Evolutionary conservation across 305 asterid genomes (phyloP).

Genomic region (Fraxinus ornus): DNA sequence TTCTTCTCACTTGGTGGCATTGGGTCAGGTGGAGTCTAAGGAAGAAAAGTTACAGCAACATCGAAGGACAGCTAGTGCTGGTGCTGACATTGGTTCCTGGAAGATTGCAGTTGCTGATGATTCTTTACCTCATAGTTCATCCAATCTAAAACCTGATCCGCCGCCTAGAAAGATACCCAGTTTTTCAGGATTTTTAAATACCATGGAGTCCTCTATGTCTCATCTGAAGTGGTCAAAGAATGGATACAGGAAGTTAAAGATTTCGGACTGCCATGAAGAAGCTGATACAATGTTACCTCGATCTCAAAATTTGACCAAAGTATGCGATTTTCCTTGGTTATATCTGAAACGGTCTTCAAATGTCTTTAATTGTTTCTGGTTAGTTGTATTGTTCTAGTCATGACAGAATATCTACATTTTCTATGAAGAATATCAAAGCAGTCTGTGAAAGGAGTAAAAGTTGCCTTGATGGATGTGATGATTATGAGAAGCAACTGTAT

Average conservation of each 20-base stretch:
- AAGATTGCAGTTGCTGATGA: conserved; percentile 61
- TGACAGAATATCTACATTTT: conserved; percentile 25
- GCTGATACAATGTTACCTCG: conserved; percentile 48
- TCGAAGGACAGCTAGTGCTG: conserved; percentile 90
- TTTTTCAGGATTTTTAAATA: conserved; percentile 65
- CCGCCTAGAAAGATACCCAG: conserved; percentile 83
- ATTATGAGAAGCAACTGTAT: conserved; percentile 64
- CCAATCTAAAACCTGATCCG: conserved; percentile 40
- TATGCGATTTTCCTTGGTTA: conserved; percentile 33
- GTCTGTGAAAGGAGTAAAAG: conserved; percentile 75
- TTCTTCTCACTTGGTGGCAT: conserved; percentile 49
- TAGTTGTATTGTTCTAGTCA: conserved; percentile 16
- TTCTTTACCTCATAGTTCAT: conserved; percentile 29
- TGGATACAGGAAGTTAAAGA: conserved; percentile 73
- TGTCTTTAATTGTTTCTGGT: conserved; percentile 17
- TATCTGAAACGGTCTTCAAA: background rate
- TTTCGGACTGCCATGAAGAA: conserved; percentile 51
- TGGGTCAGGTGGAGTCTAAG: conserved; percentile 41
- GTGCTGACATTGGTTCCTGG: conserved; percentile 84
- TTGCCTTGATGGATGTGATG: conserved; percentile 67
- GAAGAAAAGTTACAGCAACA: conserved; percentile 62
- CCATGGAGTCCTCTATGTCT: conserved; percentile 63
- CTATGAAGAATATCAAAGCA: conserved; percentile 48
- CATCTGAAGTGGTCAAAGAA: conserved; percentile 75
- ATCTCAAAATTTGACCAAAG: conserved; percentile 60